Conservation (phyloP, 768 basidiomycete genomes). For the Tricholoma matsutake region DNA sequence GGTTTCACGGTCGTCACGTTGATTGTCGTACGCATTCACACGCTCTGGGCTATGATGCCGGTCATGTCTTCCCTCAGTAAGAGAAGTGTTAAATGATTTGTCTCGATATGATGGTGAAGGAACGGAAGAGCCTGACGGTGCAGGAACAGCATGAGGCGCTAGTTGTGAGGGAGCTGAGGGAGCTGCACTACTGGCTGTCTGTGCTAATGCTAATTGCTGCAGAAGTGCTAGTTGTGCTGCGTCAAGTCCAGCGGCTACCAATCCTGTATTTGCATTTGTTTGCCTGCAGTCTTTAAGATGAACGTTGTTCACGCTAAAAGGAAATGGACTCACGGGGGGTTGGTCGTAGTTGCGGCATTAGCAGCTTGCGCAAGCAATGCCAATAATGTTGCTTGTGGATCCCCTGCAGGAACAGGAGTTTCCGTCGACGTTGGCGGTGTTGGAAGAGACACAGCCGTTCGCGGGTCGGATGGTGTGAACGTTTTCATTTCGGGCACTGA, state of each 20-base stretch:
- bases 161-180: constrained; percentile 24
- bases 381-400: constrained; percentile 64
- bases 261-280: constrained; percentile 55
- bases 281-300: constrained; percentile 40
- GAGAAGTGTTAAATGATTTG: constrained; percentile 37
- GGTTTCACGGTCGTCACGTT: constrained; percentile 47
- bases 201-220: constrained; percentile 74
- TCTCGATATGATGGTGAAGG: constrained; percentile 39
- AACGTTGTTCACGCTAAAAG: constrained; percentile 1
- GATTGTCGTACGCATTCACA: constrained; percentile 46
- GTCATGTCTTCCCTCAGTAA: constrained; percentile 42
- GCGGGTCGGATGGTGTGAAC: constrained; percentile 34
- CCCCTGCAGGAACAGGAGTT: constrained; percentile 26
- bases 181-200: constrained; percentile 44
- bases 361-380: constrained; percentile 70
- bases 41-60: constrained; percentile 50
- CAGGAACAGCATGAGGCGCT: constrained; percentile 30
- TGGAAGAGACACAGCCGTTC: constrained; percentile 27
- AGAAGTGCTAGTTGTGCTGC: constrained; percentile 65
- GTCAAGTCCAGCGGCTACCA: constrained; percentile 38
- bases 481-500: constrained; percentile 54
- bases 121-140: constrained; percentile 26
- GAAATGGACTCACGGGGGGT: constrained; percentile 36
- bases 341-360: constrained; percentile 35
- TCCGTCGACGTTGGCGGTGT: constrained; percentile 26